phyloP scores from a whole-genome alignment of 495 filamentous ascomycete species.

The Daldinia bambusicola region DNA sequence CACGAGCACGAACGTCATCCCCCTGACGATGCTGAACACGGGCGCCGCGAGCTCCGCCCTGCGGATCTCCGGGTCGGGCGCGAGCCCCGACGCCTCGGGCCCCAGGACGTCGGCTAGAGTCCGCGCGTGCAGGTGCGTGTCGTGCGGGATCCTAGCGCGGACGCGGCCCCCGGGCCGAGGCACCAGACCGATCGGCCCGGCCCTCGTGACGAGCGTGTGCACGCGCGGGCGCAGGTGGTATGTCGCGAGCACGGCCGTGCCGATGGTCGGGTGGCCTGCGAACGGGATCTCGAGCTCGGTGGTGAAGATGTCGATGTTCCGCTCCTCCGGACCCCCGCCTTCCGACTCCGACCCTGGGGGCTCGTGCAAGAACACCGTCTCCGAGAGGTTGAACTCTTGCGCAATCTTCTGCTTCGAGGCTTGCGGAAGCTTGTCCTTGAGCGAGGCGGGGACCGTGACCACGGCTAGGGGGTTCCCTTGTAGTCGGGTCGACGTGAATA shows the following conservation, averaged over 20 bases:
- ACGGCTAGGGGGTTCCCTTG: constrained; percentile 76
- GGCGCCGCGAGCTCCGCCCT: constrained; percentile 55
- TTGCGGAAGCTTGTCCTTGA: constrained; percentile 53
- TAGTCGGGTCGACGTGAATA: constrained; percentile 69
- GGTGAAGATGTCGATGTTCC: constrained; percentile 77
- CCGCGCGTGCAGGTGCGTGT: constrained; percentile 68
- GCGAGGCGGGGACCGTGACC: constrained; percentile 59
- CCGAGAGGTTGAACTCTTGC: constrained; percentile 84
- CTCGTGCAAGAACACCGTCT: constrained; percentile 81
- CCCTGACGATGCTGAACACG: constrained; percentile 72
- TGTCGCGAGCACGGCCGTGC: constrained; percentile 67
- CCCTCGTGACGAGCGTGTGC: constrained; percentile 66
- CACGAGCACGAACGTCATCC: constrained; percentile 72
- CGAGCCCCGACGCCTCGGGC: constrained; percentile 31
- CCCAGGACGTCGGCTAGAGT: constrained; percentile 44
- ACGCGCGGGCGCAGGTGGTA: constrained; percentile 45
- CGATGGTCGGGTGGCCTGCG: constrained; percentile 83
- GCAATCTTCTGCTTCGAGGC: constrained; percentile 72
- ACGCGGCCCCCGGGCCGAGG: constrained; percentile 45
- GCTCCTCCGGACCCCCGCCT: constrained; percentile 27
- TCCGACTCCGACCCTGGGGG: constrained; percentile 28
- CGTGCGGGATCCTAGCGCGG: constrained; percentile 69
- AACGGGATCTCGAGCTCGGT: constrained; percentile 71
- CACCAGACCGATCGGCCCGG: constrained; percentile 62
- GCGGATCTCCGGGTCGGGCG: constrained; percentile 44